A percentile compares a stretch with the other conserved stretches of the same genome.
Conservation (phyloP, 306 rosid genomes). For the Alnus glutinosa region DNA sequence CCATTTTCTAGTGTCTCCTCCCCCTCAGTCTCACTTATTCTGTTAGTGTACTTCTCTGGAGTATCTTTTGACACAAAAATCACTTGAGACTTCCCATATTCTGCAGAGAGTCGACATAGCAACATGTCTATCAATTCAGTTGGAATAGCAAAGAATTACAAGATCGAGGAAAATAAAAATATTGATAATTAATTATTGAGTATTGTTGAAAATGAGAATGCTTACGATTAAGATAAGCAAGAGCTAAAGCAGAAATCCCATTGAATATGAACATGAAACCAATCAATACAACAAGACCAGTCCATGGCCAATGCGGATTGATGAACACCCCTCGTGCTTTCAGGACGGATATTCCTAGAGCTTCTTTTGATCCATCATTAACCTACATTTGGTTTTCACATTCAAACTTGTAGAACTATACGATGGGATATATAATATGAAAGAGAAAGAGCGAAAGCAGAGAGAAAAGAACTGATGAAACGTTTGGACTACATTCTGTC, state of each 20-base stretch:
- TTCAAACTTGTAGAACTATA: not conserved
- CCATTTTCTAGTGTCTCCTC: not conserved
- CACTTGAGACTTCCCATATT: conserved; percentile 22
- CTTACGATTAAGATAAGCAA: conserved; percentile 38
- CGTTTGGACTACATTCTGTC: too few relatives aligned
- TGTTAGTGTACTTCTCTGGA: not conserved
- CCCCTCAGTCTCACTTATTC: not conserved
- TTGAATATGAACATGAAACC: conserved; percentile 38
- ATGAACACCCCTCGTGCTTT: conserved; percentile 35
- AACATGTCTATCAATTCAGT: conserved; percentile 6
- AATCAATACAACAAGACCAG: conserved; percentile 36
- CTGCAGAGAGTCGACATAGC: conserved; percentile 23
- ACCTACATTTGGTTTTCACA: conserved; percentile 32
- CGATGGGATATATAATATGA: too few relatives aligned
- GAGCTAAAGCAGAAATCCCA: conserved; percentile 27
- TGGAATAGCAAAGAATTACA: not conserved
- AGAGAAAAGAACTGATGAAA: too few relatives aligned
- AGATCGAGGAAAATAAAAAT: not conserved
- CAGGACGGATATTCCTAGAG: conserved; percentile 29
- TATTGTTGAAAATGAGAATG: conserved; percentile 8
- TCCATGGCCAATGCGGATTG: conserved; percentile 43
- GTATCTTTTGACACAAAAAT: conserved; percentile 13
- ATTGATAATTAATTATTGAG: not conserved
- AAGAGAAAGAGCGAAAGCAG: too few relatives aligned
- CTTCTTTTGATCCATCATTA: conserved; percentile 30